Conservation (phyloP, 2,329 filamentous ascomycete species). For the Fusarium musae region DNA sequence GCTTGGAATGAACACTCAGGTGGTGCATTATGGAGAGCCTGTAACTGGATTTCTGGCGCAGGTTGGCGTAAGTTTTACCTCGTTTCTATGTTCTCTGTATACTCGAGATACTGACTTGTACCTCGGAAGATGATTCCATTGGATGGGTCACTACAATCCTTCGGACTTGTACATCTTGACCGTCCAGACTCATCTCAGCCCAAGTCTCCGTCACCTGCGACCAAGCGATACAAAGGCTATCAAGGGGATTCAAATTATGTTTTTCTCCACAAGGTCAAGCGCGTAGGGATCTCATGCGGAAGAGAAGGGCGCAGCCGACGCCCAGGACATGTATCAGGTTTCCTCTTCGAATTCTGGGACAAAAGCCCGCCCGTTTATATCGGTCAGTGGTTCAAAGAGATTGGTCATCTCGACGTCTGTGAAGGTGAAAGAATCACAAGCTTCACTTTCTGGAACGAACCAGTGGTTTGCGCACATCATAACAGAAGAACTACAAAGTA, state of each 20-base stretch:
- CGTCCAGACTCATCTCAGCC: too few relatives aligned
- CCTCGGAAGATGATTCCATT: too few relatives aligned
- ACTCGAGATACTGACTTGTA: background rate
- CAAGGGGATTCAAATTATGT: too few relatives aligned
- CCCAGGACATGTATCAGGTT: background rate
- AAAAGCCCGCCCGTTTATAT: background rate
- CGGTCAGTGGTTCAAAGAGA: constrained; percentile 10
- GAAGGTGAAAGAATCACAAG: too few relatives aligned
- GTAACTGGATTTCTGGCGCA: constrained; percentile 2
- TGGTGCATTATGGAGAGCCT: background rate
- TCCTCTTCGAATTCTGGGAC: constrained; percentile 13
- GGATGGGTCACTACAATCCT: too few relatives aligned
- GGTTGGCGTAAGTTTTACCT: background rate
- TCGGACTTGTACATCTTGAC: too few relatives aligned
- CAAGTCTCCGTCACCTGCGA: too few relatives aligned
- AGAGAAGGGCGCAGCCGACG: background rate
- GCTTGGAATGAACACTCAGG: background rate
- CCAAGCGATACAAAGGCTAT: accelerated
- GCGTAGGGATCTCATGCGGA: background rate
- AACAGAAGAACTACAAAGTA: too few relatives aligned
- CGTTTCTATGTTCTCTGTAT: too few relatives aligned
- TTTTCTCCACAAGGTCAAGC: background rate
- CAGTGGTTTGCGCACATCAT: too few relatives aligned
- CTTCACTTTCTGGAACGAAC: too few relatives aligned
- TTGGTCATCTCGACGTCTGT: background rate